Percentiles rank a stretch among this genome's conserved stretches.
phyloP scores from a whole-genome alignment of 139 green algal genomes.

The Haematococcus sp. region DNA sequence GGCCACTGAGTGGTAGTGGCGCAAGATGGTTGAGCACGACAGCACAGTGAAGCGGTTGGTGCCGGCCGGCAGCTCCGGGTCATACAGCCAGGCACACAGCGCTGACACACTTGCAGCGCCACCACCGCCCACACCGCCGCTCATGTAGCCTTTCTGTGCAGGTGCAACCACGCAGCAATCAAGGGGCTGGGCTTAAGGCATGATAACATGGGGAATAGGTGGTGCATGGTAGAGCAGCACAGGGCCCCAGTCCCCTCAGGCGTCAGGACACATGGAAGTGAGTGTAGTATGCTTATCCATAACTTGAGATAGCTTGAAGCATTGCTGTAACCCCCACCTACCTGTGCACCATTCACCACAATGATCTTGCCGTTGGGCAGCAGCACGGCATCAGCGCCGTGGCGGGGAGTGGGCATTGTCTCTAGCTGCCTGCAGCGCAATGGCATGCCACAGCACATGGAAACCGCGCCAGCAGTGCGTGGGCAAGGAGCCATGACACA shows the following conservation, averaged over 20 bases:
- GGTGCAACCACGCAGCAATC: neutral
- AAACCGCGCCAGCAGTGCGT: no score
- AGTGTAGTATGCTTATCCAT: no score
- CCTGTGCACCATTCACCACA: neutral
- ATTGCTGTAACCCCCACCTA: neutral
- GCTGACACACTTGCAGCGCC: neutral
- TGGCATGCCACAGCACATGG: no score
- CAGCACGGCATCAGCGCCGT: neutral
- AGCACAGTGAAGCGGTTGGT: neutral
- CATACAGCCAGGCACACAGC: neutral
- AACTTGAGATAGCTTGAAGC: no score
- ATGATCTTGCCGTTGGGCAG: constrained; percentile 5
- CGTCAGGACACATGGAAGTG: no score
- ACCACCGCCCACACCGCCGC: neutral
- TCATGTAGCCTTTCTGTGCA: neutral
- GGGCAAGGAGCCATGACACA: no score
- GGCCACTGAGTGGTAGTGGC: neutral
- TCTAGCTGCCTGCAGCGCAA: neutral
- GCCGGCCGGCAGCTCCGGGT: neutral
- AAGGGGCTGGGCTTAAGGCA: no score
- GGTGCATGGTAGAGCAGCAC: no score
- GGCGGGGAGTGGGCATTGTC: neutral
- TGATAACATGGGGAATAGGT: no score
- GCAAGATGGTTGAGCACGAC: neutral
- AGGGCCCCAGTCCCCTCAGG: no score